A percentile compares a stretch with the other conserved stretches of the same genome.
phyloP scores from a whole-genome alignment of 345 rosid genomes.

The Hibiscus trionum region DNA sequence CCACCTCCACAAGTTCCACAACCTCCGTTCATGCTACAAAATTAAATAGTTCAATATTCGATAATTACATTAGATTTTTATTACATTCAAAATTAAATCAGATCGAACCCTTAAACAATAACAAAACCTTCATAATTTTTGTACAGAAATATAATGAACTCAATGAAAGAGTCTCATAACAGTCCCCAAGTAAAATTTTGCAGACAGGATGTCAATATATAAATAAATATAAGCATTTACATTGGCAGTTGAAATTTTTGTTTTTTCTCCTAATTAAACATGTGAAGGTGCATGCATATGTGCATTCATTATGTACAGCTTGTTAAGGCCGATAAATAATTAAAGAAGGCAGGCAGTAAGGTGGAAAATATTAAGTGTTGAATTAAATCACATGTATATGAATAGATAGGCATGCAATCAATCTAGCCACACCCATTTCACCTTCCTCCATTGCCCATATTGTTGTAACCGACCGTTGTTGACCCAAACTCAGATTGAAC shows the following conservation, averaged over 20 bases:
- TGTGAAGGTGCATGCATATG: neutral
- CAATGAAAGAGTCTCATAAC: too few species aligned
- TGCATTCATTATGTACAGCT: neutral
- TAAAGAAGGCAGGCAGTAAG: neutral
- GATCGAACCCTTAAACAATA: too few species aligned
- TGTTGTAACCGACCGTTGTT: too few species aligned
- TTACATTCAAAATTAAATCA: too few species aligned
- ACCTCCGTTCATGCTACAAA: too few species aligned
- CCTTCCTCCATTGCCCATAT: neutral
- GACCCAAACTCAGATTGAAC: too few species aligned
- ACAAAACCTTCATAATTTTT: too few species aligned
- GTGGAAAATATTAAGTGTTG: neutral
- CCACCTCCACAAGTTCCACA: too few species aligned
- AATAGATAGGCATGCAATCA: neutral
- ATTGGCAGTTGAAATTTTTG: neutral
- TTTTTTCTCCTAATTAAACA: neutral
- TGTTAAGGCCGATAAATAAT: neutral
- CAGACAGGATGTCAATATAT: neutral
- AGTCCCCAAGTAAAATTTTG: too few species aligned
- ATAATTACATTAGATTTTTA: too few species aligned
- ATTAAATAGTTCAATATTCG: too few species aligned
- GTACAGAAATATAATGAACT: too few species aligned
- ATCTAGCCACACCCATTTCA: neutral
- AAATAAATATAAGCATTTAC: neutral
- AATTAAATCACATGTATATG: neutral